Evolutionary conservation across 306 rosid species (phyloP), one percentile per base, ranked within the genome.

Genomic region (Vigna trinervia): DNA sequence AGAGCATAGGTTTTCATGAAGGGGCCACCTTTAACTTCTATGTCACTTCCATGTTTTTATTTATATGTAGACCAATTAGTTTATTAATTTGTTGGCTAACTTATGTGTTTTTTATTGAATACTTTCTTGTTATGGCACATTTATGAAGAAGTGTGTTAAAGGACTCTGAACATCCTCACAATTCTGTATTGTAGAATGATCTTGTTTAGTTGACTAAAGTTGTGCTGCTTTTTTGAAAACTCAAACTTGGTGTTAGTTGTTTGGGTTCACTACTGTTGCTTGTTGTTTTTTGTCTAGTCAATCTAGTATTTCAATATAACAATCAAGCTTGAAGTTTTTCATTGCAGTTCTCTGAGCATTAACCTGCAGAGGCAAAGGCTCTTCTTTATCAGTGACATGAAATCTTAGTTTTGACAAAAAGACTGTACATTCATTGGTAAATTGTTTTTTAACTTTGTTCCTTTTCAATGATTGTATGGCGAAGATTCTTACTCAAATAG

Each of bases 401-500:
- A 64, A 64, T 47, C 28, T 54, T 36, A n/a, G 28, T 51, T 41
- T 58, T 63, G 60, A 51, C 62, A 17, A 43, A 80, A 63, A 10
- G 47, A 46, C 17, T 53, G 57, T 66, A 6, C 65, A 69, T 47
- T 73, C 22, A 78, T 59, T 48, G 43, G 43, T 71, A 70, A 78
- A 68, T 56, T 77, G n/a, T 56, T 57, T 36, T 72, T 71, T 66
- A 30, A 80, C 67, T 1, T n/a, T 32, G 77, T 51, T 73, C 64
- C 23, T 47, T 23, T 77, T 54, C 58, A 75, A 75, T 74, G 47
- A 81, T 67, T 83, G 89, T 91, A 87, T 67, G 88, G 69, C 28
- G 86, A 88, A 83, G 82, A 23, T 66, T 67, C 47, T 69, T 52
- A 65, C 86, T 52, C 85, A 48, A 77, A 78, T 73, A 81, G 82